Base-by-base conservation (phyloP, 2,329 filamentous ascomycete genomes). In the Ophioceras dolichostomum region DNA sequence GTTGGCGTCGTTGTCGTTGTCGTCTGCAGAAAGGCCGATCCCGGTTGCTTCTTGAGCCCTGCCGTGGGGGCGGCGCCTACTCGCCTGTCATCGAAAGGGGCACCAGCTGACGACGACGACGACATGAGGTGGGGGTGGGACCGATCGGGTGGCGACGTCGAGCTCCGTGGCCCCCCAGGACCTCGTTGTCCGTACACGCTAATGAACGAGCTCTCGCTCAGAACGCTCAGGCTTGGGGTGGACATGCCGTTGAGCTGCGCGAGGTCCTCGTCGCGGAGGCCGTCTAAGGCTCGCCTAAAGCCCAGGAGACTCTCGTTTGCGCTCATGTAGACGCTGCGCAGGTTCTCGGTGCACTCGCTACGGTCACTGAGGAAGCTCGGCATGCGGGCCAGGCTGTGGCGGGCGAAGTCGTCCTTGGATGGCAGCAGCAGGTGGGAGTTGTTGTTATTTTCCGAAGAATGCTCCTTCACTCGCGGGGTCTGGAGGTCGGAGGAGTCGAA, bases 181-280 rank as follows among this genome's bases (percentile, higher is more conserved):
- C n/a, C 43, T 47, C 42, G 64, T 66, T 61, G 54, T 3, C 76
- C 76, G 39, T 82, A 82, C 0, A 82, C 61, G 45, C 76, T 81
- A 17, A 70, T 46, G 46, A 82, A 80, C 0, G 76, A 81, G 50
- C 76, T 80, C 52, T 81, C 76, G 45, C 76, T 81, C 43, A 82
- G 54, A 10, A 80, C 62, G 44, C 77, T 81, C 35, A 81, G 55
- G 24, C 67, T 70, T 4, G 77, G 76, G 45, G 76, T 82, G 20
- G 60, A 61, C 41, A 72, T 48, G 31, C 59, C 59, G 20, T 37
- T 37, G 32, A 31, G 36, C 32, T 37, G 14, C 37, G 60, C 62
- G 36, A 46, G 37, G 13, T 52, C 47, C 18, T 39, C 50, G 18
- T 59, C 56, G 12, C 53, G 50, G 2, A 51, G 47, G 21, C 61